Percentiles rank a stretch among this genome's conserved stretches.
Evolutionary conservation across 2,329 filamentous ascomycete species (phyloP).

Genomic region (Emergomyces africanus): DNA sequence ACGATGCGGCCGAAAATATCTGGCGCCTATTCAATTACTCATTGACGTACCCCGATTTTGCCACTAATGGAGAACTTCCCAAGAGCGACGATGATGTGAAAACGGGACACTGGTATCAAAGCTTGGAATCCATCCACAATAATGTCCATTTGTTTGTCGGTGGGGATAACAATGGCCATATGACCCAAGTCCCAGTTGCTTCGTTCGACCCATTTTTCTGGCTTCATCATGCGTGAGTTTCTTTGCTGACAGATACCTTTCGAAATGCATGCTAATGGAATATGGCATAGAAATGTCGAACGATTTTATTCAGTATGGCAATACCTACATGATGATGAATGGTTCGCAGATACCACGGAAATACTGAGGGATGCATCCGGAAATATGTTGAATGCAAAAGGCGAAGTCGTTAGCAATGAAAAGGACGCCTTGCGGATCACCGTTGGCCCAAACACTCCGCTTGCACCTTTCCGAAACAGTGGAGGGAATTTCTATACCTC

Average conservation of each 20-base stretch:
- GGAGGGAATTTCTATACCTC: not conserved
- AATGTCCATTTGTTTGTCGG: conserved; percentile 42
- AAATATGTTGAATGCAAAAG: not conserved
- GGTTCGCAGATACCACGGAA: not conserved
- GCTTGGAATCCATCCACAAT: conserved; percentile 35
- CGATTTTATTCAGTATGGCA: conserved; percentile 2
- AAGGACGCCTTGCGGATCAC: not conserved
- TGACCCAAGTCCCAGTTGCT: conserved; percentile 56
- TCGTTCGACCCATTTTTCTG: conserved; percentile 71
- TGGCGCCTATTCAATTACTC: conserved; percentile 9
- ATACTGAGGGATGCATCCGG: not conserved
- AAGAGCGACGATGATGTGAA: conserved; percentile 17
- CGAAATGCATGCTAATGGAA: not conserved
- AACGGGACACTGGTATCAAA: conserved; percentile 10
- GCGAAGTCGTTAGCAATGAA: not conserved
- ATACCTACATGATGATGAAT: not conserved
- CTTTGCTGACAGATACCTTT: not conserved
- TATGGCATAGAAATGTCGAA: not conserved
- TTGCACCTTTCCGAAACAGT: not conserved
- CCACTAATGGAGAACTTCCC: conserved; percentile 10
- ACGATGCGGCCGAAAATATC: conserved; percentile 11
- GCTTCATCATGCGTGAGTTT: conserved; percentile 45
- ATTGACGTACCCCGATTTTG: conserved; percentile 6
- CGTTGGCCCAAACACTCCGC: not conserved
- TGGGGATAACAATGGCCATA: conserved; percentile 45